These are phyloP conservation scores for Ascochyta viciae-villosae DNA, from an alignment of 2,329 filamentous ascomycete genomes.

Conservation along the genomic window DNA sequence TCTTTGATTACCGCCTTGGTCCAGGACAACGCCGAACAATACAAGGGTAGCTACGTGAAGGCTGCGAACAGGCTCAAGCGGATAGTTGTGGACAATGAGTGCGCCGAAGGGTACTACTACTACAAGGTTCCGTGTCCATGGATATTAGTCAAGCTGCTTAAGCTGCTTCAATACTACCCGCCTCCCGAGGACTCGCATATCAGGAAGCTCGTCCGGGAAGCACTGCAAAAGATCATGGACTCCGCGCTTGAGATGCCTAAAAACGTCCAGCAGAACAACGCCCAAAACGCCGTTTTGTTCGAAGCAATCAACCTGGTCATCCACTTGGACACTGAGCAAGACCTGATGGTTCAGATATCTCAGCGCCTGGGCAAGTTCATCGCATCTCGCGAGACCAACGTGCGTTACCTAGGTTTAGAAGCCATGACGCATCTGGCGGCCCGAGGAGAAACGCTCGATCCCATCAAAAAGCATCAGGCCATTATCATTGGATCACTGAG, in stretches of 20 bases:
- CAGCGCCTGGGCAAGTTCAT: constrained; percentile 92
- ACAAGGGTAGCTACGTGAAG: constrained; percentile 93
- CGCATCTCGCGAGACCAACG: constrained; percentile 94
- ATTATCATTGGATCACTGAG: constrained; percentile 94
- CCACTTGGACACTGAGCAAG: constrained; percentile 92
- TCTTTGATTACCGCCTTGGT: constrained; percentile 93
- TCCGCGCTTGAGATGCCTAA: constrained; percentile 92
- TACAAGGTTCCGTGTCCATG: constrained; percentile 99
- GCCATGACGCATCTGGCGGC: constrained; percentile 98
- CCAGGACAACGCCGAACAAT: constrained; percentile 92
- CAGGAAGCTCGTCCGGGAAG: constrained; percentile 88
- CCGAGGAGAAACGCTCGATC: constrained; percentile 89
- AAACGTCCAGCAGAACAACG: constrained; percentile 99
- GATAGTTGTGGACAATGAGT: constrained; percentile 89
- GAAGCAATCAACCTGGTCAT: constrained; percentile 99
- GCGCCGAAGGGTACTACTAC: constrained; percentile 90
- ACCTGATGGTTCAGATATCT: constrained; percentile 95
- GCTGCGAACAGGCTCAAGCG: constrained; percentile 88
- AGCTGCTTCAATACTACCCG: constrained; percentile 93
- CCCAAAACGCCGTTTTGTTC: constrained; percentile 96
- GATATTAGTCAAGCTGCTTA: constrained; percentile 94
- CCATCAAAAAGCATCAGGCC: constrained; percentile 97
- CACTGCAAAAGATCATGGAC: constrained; percentile 88
- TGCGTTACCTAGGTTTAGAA: constrained; percentile 92
- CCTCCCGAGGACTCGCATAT: constrained; percentile 95